Evolutionary conservation across 1,284 basidiomycete genomes (phyloP).

Genomic region (Heterobasidion occidentale): DNA sequence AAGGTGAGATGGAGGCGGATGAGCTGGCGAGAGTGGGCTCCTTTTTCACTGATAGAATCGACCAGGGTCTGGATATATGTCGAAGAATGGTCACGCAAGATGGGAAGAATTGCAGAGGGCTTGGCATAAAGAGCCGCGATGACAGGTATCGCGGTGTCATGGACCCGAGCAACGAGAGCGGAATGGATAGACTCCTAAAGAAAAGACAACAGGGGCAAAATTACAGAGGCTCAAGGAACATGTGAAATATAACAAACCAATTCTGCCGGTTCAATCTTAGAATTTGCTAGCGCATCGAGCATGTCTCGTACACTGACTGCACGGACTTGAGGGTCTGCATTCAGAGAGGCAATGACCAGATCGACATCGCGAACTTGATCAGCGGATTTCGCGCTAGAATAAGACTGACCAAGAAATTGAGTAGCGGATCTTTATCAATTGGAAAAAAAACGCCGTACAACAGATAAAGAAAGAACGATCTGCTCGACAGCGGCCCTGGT

Average conservation of each 20-base stretch:
- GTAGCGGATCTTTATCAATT: slow-evolving; percentile 1
- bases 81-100: slow-evolving; percentile 30
- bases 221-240: neutral
- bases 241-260: slow-evolving; percentile 23
- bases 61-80: slow-evolving; percentile 45
- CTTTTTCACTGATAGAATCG: slow-evolving; percentile 29
- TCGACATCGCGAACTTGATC: slow-evolving; percentile 20
- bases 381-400: neutral
- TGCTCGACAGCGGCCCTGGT: slow-evolving; percentile 37
- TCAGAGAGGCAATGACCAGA: slow-evolving; percentile 46
- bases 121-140: slow-evolving; percentile 59
- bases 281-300: slow-evolving; percentile 26
- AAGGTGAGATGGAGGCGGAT: slow-evolving; percentile 60
- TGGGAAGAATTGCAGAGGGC: slow-evolving; percentile 35
- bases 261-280: slow-evolving; percentile 25
- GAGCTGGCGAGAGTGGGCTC: slow-evolving; percentile 41
- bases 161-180: slow-evolving; percentile 53
- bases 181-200: slow-evolving; percentile 40
- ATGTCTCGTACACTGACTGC: slow-evolving; percentile 43
- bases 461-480: slow-evolving; percentile 44
- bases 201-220: neutral
- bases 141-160: slow-evolving; percentile 56
- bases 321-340: slow-evolving; percentile 43
- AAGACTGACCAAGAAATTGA: neutral
- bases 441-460: slow-evolving; percentile 27